Evolutionary conservation across 1,139 yeast species (phyloP).

Genomic region (Candida sojae): DNA sequence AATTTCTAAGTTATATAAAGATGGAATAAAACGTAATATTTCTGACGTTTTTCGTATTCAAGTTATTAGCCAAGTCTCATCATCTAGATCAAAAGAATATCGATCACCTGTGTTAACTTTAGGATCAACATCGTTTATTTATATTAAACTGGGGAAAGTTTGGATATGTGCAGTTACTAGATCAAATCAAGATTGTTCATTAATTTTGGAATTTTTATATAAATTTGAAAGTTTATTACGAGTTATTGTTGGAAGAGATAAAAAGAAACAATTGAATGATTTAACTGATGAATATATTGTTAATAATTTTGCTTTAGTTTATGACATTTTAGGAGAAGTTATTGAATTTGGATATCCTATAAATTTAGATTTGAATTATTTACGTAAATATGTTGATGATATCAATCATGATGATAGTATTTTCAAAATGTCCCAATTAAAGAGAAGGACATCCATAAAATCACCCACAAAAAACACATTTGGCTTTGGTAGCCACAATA

Average conservation of each 20-base stretch:
- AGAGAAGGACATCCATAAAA: constrained; percentile 15
- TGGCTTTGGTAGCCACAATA: neutral
- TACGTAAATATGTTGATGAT: constrained; percentile 24
- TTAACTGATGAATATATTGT: constrained; percentile 32
- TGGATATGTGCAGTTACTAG: constrained; percentile 89
- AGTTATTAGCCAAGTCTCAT: constrained; percentile 58
- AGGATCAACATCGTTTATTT: constrained; percentile 90
- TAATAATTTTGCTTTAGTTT: constrained; percentile 64
- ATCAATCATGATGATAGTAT: constrained; percentile 24
- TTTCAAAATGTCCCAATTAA: constrained; percentile 17
- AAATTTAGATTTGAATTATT: constrained; percentile 55
- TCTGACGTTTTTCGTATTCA: constrained; percentile 93
- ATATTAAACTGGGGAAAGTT: constrained; percentile 66
- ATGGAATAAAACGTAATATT: constrained; percentile 64
- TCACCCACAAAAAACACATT: constrained; percentile 5
- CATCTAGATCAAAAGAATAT: constrained; percentile 27
- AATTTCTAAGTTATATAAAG: constrained; percentile 71
- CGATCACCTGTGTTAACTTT: constrained; percentile 85
- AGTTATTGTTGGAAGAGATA: constrained; percentile 18
- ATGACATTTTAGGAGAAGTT: constrained; percentile 77
- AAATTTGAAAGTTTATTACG: constrained; percentile 52
- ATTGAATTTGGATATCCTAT: constrained; percentile 84
- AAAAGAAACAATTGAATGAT: constrained; percentile 6
- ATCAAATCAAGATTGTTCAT: constrained; percentile 82
- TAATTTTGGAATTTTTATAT: constrained; percentile 76